Conservation (phyloP, 2,329 filamentous ascomycete genomes). For the Pseudofabraea citricarpa region DNA sequence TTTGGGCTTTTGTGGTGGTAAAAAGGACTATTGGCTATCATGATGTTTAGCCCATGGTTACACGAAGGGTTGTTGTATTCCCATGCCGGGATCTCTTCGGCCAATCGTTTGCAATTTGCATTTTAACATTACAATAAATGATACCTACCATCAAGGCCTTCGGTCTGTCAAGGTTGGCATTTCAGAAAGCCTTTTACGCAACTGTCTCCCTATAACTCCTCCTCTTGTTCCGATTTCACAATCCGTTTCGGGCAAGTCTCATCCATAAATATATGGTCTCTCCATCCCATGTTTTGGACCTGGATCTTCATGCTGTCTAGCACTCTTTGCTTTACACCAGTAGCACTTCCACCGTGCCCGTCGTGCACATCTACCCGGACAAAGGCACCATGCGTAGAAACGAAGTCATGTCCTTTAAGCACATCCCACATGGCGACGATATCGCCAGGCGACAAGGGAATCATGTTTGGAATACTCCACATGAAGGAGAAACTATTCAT, state of each 20-base stretch:
- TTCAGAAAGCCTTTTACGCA: no score
- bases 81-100: no score
- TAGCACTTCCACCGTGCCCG: slow-evolving; percentile 25
- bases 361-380: slow-evolving; percentile 55
- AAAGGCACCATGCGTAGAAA: slow-evolving; percentile 65
- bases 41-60: no score
- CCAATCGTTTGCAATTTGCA: no score
- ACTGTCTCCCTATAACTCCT: no score
- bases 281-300: slow-evolving; percentile 33
- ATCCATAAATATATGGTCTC: slow-evolving; percentile 20
- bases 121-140: no score
- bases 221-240: background rate
- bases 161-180: no score
- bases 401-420: slow-evolving; percentile 57
- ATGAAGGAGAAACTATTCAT: slow-evolving; percentile 63
- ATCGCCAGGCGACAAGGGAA: slow-evolving; percentile 61
- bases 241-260: slow-evolving; percentile 8
- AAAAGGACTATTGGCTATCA: no score
- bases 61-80: no score
- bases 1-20: no score
- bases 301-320: slow-evolving; percentile 76
- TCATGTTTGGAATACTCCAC: slow-evolving; percentile 73
- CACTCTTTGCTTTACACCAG: slow-evolving; percentile 55
- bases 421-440: slow-evolving; percentile 67
- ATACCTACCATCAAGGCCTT: no score